Percentiles rank a stretch among this genome's conserved stretches.
These are phyloP conservation scores for Calendula officinalis DNA, from an alignment of 129 eudicot genomes.

Conservation along the genomic window DNA sequence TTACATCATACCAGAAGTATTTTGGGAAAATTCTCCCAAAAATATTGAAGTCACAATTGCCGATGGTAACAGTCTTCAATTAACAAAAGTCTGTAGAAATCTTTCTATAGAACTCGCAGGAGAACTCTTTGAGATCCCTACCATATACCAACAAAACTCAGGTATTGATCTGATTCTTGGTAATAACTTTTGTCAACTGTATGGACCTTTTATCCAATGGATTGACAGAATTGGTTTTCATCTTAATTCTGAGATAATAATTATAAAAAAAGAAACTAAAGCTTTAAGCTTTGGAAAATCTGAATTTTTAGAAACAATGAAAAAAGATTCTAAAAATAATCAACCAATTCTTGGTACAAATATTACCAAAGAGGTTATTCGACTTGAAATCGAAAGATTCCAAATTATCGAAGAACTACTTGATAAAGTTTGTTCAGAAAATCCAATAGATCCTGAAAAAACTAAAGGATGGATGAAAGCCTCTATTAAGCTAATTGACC, in stretches of 20 bases:
- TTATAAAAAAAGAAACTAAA: not conserved
- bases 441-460: not conserved
- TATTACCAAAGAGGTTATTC: not conserved
- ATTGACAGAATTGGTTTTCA: not conserved
- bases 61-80: not conserved
- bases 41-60: not conserved
- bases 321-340: no score
- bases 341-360: not conserved
- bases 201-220: not conserved
- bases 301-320: no score
- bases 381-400: not conserved
- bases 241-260: not conserved
- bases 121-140: not conserved
- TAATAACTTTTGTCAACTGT: not conserved
- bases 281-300: not conserved
- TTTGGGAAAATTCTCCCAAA: not conserved
- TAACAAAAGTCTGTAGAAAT: not conserved
- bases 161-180: not conserved
- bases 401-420: not conserved
- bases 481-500: not conserved
- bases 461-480: slow-evolving; percentile 7
- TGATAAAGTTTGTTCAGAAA: not conserved
- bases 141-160: not conserved
- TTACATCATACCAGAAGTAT: not conserved
- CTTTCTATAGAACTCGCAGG: not conserved